Evolutionary conservation across 306 rosid species (phyloP).

Genomic region (Gastrolobium bilobum): DNA sequence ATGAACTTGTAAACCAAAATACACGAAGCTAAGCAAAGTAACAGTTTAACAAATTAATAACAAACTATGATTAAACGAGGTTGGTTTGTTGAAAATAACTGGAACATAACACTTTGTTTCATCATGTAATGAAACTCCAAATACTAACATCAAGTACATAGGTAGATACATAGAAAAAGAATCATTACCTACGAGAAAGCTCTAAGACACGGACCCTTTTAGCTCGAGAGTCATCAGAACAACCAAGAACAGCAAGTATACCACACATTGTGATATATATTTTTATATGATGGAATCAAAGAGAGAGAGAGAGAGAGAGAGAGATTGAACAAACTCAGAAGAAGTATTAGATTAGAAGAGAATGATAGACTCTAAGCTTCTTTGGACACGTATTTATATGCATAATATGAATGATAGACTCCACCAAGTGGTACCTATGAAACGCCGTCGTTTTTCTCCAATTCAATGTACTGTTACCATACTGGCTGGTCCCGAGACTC

Average conservation of each 20-base stretch:
- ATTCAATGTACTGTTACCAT: not conserved
- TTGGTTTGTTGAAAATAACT: not conserved
- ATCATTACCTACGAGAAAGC: conserved; percentile 64
- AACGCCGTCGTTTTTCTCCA: conserved; percentile 58
- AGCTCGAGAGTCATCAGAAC: conserved; percentile 84
- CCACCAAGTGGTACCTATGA: not conserved
- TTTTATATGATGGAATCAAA: conserved; percentile 9
- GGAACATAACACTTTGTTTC: not conserved
- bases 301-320: not conserved
- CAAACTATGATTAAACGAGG: not conserved
- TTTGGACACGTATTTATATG: conserved; percentile 62
- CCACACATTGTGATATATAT: conserved; percentile 77
- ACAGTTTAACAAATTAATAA: not conserved
- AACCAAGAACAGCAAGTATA: conserved; percentile 94
- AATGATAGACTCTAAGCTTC: conserved; percentile 20
- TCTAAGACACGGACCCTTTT: conserved; percentile 93
- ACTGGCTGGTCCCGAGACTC: conserved; percentile 42
- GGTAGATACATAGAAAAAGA: conserved; percentile 3
- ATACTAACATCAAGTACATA: not conserved
- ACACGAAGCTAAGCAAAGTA: not conserved
- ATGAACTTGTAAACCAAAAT: not conserved
- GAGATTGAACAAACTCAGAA: not conserved
- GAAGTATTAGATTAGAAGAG: not conserved
- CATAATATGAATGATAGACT: conserved; percentile 22
- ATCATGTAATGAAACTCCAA: not conserved